Base-by-base conservation (phyloP, 78 protist genomes). In the Protostelium mycophagum region DNA sequence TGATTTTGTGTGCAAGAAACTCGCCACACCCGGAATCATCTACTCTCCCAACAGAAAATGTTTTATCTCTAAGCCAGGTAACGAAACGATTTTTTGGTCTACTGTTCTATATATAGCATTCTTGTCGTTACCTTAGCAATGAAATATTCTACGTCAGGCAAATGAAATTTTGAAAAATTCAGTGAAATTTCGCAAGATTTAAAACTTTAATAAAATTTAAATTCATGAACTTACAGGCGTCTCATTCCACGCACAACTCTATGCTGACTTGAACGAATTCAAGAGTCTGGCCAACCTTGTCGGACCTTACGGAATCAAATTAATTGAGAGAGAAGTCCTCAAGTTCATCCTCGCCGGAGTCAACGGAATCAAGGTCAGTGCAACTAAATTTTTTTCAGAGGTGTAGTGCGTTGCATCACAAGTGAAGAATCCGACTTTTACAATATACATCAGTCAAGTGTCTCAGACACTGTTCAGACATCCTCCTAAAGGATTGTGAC, bases 271-370 rank as follows among this genome's bases (percentile, higher is more conserved):
- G 86, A 34, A 63, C n/a, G 96, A 93, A 34, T 87, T 91, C 84
- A 36, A 83, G 87, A 86, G 93, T 28, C 88, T 93, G 23, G 90
- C 88, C 28, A 63, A 87, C 38, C 35, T 93, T 38, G 91, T 89
- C 31, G 96, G 96, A 34, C 96, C 96, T 36, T 93, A 93, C 38
- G 96, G 96, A 85, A 83, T 93, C 63, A 93, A 91, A 83, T 34
- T 91, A 0, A 38, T 93, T 1, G 96, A 89, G 28, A 51, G 95
- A 23, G 91, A 89, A 38, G 85, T 93, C 31, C 88, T 93, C 16
- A 85, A 91, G 36, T 87, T 63, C 38, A 85, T 89, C 9, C 90
- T 83, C 28, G 84, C 87, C 0, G 73, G 88, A 28, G 36, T 86
- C 36, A 36, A 34, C 0, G 37, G 89, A 9, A 83, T 93, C 86